Base-by-base conservation (phyloP, 225 moss, liverwort and hornwort genomes). In the Marchantia paleacea region DNA sequence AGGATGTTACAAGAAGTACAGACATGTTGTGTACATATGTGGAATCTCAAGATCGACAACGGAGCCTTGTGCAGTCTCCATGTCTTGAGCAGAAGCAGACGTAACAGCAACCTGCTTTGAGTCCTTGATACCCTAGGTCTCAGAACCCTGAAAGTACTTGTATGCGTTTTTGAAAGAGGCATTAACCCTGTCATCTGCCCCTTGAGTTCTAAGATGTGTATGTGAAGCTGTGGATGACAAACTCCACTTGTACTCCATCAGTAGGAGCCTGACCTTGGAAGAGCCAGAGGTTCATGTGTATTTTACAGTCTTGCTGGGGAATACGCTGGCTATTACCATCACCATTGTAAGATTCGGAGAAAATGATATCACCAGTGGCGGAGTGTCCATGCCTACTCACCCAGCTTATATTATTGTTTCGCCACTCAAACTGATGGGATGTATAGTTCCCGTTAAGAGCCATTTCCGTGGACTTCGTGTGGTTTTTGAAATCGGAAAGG, bases 341-440 rank as follows among this genome's bases (percentile, higher is more conserved):
- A 14, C 71, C 71, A 39, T 19, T 72, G 50, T 72, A 72, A 49
- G 71, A 48, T 0, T 72, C 49, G 47, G 71, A 72, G 5, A 72
- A 8, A 8, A 72, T 72, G 22, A 72, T 24, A 50, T 51, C 50
- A 22, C 50, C 71, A 72, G 71, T 72, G 47, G 12, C 48, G 0
- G 71, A 72, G 20, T 72, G 71, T 72, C 71, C 71, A 72, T 72
- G 71, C 71, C 49, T 48, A 16, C 71, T 72, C 20, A 72, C 49
- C 71, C 71, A 72, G 48, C 50, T 72, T 2, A 72, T 51, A 49
- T 51, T 72, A 39, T 51, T 72, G 4, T 9, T 51, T 22, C 71
- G 48, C 71, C 71, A 72, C 71, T 72, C 50, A 72, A 72, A 72
- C 71, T 72, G 19, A 72, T 72, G 71, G 50, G 71, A 72, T 50